A percentile compares a stretch with the other conserved stretches of the same genome.
Evolutionary conservation across 306 rosid species (phyloP).

Genomic region (Benincasa hispida): DNA sequence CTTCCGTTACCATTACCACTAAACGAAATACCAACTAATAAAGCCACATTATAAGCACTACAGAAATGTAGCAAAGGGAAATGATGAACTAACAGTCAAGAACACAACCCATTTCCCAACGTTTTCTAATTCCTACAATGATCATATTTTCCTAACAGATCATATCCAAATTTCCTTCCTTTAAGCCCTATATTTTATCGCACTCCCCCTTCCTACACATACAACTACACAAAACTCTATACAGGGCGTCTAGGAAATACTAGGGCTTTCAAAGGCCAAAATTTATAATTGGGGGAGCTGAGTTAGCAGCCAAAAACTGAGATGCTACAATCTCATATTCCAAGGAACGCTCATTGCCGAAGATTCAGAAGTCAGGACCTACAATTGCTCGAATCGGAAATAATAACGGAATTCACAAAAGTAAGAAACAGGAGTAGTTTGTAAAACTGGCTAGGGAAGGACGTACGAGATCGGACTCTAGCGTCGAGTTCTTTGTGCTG

Average conservation of each 20-base stretch:
- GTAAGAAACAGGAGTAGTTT: conserved; percentile 3
- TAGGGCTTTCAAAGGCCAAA: background rate
- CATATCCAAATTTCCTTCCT: background rate
- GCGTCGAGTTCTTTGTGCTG: conserved; percentile 86
- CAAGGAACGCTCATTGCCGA: background rate
- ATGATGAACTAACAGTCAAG: background rate
- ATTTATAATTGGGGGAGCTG: background rate
- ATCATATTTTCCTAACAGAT: background rate
- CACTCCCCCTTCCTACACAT: background rate
- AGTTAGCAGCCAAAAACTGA: background rate
- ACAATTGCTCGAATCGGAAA: background rate
- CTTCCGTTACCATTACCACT: background rate
- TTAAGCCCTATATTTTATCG: background rate
- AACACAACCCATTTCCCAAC: background rate
- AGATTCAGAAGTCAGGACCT: background rate
- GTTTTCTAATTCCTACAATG: background rate
- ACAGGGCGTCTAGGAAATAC: background rate
- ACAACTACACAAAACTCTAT: background rate
- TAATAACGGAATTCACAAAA: background rate
- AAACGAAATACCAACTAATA: background rate
- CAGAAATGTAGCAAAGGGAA: background rate
- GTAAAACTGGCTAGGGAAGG: background rate
- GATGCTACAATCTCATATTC: background rate
- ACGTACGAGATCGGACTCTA: conserved; percentile 74
- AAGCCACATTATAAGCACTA: background rate